These are phyloP conservation scores for Rhodocollybia butyracea DNA, from an alignment of 768 basidiomycete species.

Conservation along the genomic window DNA sequence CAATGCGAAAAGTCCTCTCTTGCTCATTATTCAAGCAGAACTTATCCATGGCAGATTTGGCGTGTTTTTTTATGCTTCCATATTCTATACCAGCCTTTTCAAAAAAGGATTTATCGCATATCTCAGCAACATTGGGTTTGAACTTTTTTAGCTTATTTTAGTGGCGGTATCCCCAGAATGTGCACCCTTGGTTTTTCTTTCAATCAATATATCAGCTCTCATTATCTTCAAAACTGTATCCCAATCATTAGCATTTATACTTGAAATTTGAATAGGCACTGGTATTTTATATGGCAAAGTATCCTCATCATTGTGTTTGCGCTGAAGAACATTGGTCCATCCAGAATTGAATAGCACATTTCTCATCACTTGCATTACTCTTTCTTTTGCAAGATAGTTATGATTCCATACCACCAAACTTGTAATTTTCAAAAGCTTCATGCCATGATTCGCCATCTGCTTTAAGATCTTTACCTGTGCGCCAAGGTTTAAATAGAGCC, in stretches of 20 bases:
- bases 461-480: conserved; percentile 25
- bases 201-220: background rate
- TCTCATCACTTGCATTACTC: conserved; percentile 7
- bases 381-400: background rate
- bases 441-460: background rate
- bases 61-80: background rate
- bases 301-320: background rate
- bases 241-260: background rate
- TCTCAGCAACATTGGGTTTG: conserved; percentile 13
- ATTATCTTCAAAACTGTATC: background rate
- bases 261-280: background rate
- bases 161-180: too few relatives aligned
- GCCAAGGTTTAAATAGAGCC: conserved; percentile 31
- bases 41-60: conserved; percentile 6
- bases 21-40: conserved; percentile 27
- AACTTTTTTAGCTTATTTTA: background rate
- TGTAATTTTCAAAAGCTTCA: conserved; percentile 5
- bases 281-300: background rate
- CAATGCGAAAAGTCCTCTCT: conserved; percentile 25
- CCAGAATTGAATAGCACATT: background rate
- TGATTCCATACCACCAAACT: background rate
- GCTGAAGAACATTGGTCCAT: background rate
- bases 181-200: background rate
- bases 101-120: conserved; percentile 22
- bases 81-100: too few relatives aligned